Conservation (phyloP, 2,329 filamentous ascomycete species). For the Scytalidium lignicola region DNA sequence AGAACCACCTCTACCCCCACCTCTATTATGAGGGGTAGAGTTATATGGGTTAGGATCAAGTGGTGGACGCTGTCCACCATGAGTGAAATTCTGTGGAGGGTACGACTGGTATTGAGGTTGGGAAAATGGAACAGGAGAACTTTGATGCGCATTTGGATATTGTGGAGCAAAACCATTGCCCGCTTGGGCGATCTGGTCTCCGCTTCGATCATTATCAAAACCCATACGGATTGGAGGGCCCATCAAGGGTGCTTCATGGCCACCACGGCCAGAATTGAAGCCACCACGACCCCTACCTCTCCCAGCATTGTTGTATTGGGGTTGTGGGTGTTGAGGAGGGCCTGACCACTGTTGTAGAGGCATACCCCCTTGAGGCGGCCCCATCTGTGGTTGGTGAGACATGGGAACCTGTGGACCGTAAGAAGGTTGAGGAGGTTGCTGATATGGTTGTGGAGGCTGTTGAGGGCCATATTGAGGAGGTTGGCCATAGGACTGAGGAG, state of each 20-base stretch:
- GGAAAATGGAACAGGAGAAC: conserved; percentile 24
- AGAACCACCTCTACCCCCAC: conserved; percentile 33
- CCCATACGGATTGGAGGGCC: conserved; percentile 51
- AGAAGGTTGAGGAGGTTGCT: conserved; percentile 20
- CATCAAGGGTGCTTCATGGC: conserved; percentile 40
- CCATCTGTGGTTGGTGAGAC: conserved; percentile 25
- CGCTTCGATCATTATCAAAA: conserved; percentile 44
- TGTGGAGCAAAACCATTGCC: conserved; percentile 37
- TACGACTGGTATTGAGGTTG: conserved; percentile 32
- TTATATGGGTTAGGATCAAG: conserved; percentile 31
- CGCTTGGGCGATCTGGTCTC: conserved; percentile 34
- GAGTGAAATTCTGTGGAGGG: conserved; percentile 30
- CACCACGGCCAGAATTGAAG: conserved; percentile 37
- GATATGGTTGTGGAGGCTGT: conserved; percentile 24
- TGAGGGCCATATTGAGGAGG: conserved; percentile 33
- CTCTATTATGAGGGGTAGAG: conserved; percentile 30
- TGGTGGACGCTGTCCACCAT: conserved; percentile 26
- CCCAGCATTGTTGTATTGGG: conserved; percentile 34
- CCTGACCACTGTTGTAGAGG: conserved; percentile 38
- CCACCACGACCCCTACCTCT: conserved; percentile 28
- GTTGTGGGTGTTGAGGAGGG: conserved; percentile 20
- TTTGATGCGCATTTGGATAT: conserved; percentile 27
- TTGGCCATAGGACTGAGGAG: conserved; percentile 47
- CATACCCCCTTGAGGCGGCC: conserved; percentile 26
- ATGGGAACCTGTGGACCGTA: conserved; percentile 32